These are phyloP conservation scores for Heterobasidion occidentale DNA, from an alignment of 1,284 basidiomycete genomes.

Conservation along the genomic window DNA sequence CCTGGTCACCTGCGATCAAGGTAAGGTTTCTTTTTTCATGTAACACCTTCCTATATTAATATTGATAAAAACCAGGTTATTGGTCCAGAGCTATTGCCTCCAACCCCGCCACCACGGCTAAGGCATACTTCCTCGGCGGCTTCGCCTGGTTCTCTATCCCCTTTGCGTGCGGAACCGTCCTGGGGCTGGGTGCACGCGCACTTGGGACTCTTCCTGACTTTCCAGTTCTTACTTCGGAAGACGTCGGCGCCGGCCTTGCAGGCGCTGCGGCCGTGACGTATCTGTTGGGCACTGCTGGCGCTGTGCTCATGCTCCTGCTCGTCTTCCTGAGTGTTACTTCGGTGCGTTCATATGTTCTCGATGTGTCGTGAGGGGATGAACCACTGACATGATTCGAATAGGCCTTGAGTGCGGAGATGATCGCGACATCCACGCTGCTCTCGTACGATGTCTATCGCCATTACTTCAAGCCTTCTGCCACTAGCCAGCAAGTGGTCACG, in stretches of 20 bases:
- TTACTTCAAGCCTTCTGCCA: constrained; percentile 17
- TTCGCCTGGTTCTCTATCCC: constrained; percentile 20
- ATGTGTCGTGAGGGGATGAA: neutral
- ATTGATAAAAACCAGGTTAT: constrained; percentile 7
- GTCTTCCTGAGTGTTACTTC: constrained; percentile 54
- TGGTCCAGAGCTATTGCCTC: constrained; percentile 23
- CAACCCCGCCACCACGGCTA: constrained; percentile 17
- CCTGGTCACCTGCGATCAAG: constrained; percentile 35
- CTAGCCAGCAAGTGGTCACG: constrained; percentile 18
- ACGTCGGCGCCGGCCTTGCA: constrained; percentile 29
- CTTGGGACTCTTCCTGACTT: constrained; percentile 10
- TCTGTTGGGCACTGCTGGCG: constrained; percentile 43
- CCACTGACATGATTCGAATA: neutral
- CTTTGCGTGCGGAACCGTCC: constrained; percentile 16
- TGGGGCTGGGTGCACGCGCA: constrained; percentile 16
- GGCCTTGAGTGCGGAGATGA: constrained; percentile 30
- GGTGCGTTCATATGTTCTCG: constrained; percentile 13
- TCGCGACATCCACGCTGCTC: constrained; percentile 29
- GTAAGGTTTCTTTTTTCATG: constrained; percentile 21
- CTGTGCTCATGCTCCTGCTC: constrained; percentile 41
- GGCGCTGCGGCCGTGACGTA: constrained; percentile 45
- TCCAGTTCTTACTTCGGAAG: constrained; percentile 6
- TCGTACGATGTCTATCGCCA: constrained; percentile 30
- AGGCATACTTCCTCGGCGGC: constrained; percentile 21
- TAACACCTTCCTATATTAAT: constrained; percentile 11